Evolutionary conservation across 768 basidiomycete species (phyloP).

Genomic region (Paxillus rubicundulus): DNA sequence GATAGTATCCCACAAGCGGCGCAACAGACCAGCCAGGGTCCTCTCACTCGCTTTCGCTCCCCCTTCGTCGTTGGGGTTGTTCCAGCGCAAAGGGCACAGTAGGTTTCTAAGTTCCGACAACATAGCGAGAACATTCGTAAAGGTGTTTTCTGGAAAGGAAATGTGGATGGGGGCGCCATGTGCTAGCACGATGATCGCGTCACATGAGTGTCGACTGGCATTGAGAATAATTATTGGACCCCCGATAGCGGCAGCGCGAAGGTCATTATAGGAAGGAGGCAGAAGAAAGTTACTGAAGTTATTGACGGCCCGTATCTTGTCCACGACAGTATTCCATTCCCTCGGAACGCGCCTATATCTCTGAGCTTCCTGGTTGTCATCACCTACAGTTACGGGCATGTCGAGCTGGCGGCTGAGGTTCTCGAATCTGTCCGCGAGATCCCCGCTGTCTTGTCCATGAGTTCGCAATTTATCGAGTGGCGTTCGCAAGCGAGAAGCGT

Average conservation of each 20-base stretch:
- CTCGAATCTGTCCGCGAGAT: constrained; percentile 21
- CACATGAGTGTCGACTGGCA: constrained; percentile 19
- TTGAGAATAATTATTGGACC: constrained; percentile 37
- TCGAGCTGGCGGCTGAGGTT: constrained; percentile 20
- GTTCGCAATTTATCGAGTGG: constrained; percentile 23
- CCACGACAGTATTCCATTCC: constrained; percentile 25
- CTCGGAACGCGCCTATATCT: constrained; percentile 19
- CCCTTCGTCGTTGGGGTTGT: not conserved
- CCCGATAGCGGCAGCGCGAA: constrained; percentile 14
- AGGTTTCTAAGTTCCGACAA: constrained; percentile 3
- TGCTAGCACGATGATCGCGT: constrained; percentile 18
- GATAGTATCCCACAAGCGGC: constrained; percentile 21
- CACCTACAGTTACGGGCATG: constrained; percentile 2
- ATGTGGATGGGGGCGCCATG: constrained; percentile 10
- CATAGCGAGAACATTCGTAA: constrained; percentile 1
- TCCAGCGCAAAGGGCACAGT: not conserved
- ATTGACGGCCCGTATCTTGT: constrained; percentile 25
- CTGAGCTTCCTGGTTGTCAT: constrained; percentile 11
- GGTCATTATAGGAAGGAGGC: constrained; percentile 18
- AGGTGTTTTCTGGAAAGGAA: constrained; percentile 8
- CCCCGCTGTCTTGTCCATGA: constrained; percentile 1
- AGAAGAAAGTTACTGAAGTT: constrained; percentile 23
- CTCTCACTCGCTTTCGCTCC: constrained; percentile 5
- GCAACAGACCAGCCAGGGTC: constrained; percentile 8
- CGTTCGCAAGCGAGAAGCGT: constrained; percentile 21